Evolutionary conservation across 2,329 filamentous ascomycete species (phyloP), one percentile per base, ranked within the genome.

Genomic region (Microsporum audouinii): DNA sequence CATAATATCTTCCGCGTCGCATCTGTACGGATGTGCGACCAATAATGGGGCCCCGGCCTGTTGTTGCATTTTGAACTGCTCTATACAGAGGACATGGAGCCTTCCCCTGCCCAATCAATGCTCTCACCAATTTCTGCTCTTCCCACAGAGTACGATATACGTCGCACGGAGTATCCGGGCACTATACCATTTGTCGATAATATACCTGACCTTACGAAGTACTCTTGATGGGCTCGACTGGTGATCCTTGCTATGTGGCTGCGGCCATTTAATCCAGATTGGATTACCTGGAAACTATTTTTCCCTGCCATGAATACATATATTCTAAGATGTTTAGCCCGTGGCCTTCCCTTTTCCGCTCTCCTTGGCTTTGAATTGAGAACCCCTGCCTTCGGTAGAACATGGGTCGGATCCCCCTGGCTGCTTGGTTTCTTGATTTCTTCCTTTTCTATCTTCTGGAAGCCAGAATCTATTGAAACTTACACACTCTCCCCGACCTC

Each of bases 331-430:
- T 55, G 31, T 55, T 34, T 36, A 36, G 51, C 12, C 51, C 51
- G 29, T 55, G 29, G 6, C 31, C 33, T 31, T 34, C 33, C 31
- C 5, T 36, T 34, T 36, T 36, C 31, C 51, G 51, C 51, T 12
- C 51, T 55, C 51, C 45, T 55, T 55, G 51, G 51, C 51, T 55
- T 55, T 55, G 31, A n/a, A 36, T 36, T 36, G 31, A 55, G 33
- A 31, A 31, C 51, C 51, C 51, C 51, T 55, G 51, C 51, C 51
- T 34, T 31, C 51, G 51, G 51, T 31, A 51, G 51, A 36, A 55
- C 51, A 55, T 55, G 51, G 51, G 31, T 34, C 31, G 31, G 31
- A 55, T 55, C 51, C 51, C 51, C 31, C 51, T 55, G 51, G 3
- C 43, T 12, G 43, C 43, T 27, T 17, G 17, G 8, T 36, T 36